A percentile compares a stretch with the other conserved stretches of the same genome.
Evolutionary conservation across 768 basidiomycete species (phyloP).

Genomic region (Lentinula lateritia): DNA sequence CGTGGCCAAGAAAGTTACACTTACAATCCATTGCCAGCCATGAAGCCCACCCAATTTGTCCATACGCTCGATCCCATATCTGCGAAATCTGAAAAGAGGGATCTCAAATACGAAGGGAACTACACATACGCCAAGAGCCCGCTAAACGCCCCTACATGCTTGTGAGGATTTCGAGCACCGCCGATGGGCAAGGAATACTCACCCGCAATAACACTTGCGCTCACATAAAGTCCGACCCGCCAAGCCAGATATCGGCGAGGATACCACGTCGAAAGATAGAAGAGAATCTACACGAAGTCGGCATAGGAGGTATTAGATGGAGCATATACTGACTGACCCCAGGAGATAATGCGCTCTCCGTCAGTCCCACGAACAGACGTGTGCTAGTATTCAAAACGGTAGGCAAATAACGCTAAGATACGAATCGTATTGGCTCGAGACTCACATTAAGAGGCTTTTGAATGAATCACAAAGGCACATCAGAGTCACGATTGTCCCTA

Average conservation of each 20-base stretch:
- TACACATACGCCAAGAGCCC: constrained; percentile 42
- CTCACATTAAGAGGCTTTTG: constrained; percentile 23
- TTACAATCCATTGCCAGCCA: constrained; percentile 49
- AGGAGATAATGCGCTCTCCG: constrained; percentile 34
- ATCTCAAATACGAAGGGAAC: constrained; percentile 11
- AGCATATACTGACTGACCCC: constrained; percentile 19
- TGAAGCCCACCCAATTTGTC: constrained; percentile 30
- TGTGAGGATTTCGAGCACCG: not conserved
- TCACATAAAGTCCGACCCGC: constrained; percentile 61
- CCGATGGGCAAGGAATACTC: not conserved
- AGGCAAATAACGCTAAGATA: not conserved
- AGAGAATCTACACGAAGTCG: constrained; percentile 25
- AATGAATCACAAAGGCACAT: constrained; percentile 28
- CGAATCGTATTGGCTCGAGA: not conserved
- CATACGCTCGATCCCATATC: constrained; percentile 41
- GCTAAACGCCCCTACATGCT: constrained; percentile 34
- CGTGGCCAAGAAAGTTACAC: constrained; percentile 7
- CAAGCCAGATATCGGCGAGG: constrained; percentile 49
- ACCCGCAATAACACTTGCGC: constrained; percentile 53
- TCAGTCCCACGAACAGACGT: constrained; percentile 33
- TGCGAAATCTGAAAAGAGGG: constrained; percentile 13
- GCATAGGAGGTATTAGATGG: not conserved
- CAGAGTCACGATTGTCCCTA: constrained; percentile 24
- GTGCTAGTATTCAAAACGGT: constrained; percentile 16
- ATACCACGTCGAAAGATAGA: constrained; percentile 57